These are phyloP conservation scores for Castanea mollissima DNA, from an alignment of 306 rosid genomes.

Conservation along the genomic window DNA sequence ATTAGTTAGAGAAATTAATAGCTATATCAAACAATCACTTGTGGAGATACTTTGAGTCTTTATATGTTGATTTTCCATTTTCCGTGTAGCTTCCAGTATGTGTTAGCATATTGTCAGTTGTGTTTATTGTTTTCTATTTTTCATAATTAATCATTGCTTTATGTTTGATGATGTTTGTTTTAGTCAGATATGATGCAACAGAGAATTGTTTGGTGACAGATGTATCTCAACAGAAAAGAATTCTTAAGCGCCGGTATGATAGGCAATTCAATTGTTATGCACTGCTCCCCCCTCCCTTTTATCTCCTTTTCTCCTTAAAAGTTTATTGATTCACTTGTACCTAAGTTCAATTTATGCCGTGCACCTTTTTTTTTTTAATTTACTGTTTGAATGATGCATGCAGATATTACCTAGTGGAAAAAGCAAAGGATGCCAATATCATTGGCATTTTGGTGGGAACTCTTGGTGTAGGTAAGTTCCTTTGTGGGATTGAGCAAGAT, in stretches of 20 bases:
- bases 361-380: neutral
- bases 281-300: neutral
- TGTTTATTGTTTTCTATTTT: conserved; percentile 1
- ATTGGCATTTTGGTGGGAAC: conserved; percentile 93
- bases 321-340: neutral
- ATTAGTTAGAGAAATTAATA: neutral
- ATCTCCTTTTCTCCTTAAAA: conserved; percentile 7
- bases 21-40: neutral
- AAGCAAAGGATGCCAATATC: conserved; percentile 91
- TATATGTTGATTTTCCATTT: neutral
- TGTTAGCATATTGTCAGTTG: conserved; percentile 7
- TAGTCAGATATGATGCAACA: conserved; percentile 82
- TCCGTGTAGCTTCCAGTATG: neutral
- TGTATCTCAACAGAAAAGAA: conserved; percentile 72
- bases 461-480: conserved; percentile 77
- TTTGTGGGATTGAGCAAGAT: neutral
- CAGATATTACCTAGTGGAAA: conserved; percentile 93
- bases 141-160: conserved; percentile 9
- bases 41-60: neutral
- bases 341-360: neutral
- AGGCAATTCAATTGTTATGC: conserved; percentile 4
- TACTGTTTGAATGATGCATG: conserved; percentile 19
- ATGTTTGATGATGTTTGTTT: conserved; percentile 44
- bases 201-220: conserved; percentile 59
- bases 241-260: conserved; percentile 83